Conservation (phyloP, 805 yeast species). For the Ogataea dorogensis region DNA sequence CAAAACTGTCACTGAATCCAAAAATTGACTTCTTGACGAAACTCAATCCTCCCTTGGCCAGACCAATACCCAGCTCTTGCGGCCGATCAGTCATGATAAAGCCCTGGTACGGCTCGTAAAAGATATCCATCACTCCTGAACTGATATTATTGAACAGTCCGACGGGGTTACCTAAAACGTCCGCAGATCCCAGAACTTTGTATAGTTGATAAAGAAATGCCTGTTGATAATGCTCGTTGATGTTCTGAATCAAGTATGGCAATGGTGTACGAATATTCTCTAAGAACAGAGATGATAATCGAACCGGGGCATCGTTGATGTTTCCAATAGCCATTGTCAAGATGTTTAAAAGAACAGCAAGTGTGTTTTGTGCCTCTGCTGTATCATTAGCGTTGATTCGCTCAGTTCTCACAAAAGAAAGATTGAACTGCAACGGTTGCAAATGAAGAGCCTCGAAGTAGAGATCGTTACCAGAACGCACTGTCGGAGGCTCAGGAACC, state of each 20-base stretch:
- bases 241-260: slow-evolving; percentile 64
- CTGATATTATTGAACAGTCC: slow-evolving; percentile 91
- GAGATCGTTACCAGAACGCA: slow-evolving; percentile 59
- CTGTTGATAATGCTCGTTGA: slow-evolving; percentile 85
- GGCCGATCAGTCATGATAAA: slow-evolving; percentile 92
- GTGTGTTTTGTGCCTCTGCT: slow-evolving; percentile 55
- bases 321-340: slow-evolving; percentile 96
- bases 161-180: slow-evolving; percentile 94
- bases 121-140: slow-evolving; percentile 94
- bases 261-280: slow-evolving; percentile 89
- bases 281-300: slow-evolving; percentile 79
- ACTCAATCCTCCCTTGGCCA: slow-evolving; percentile 94
- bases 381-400: slow-evolving; percentile 63
- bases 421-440: slow-evolving; percentile 85
- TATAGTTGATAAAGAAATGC: slow-evolving; percentile 90
- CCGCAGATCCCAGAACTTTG: slow-evolving; percentile 93
- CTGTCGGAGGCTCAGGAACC: slow-evolving; percentile 66
- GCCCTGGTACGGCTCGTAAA: slow-evolving; percentile 97
- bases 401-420: slow-evolving; percentile 91
- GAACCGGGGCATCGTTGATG: slow-evolving; percentile 94
- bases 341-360: slow-evolving; percentile 77
- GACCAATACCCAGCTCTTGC: slow-evolving; percentile 89
- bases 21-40: slow-evolving; percentile 92
- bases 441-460: slow-evolving; percentile 91
- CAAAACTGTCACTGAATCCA: slow-evolving; percentile 90